Evolutionary conservation across 2,329 filamentous ascomycete species (phyloP), one percentile per base, ranked within the genome.

Genomic region (Monosporascus sp.): DNA sequence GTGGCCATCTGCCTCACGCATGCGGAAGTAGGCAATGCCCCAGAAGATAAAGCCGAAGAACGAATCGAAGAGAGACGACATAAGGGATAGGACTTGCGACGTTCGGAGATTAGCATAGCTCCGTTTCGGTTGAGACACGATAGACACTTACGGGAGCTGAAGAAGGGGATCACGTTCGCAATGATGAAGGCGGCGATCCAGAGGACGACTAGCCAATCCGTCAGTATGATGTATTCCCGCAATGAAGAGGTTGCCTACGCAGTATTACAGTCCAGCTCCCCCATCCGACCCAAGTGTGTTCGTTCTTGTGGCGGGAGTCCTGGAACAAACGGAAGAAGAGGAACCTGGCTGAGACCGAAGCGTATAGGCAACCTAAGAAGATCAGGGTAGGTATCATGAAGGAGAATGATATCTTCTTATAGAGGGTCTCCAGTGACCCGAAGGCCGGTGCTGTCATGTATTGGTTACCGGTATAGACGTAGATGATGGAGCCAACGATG

Each of bases 31-130:
- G 1, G 88, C 89, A 1, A 90, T 80, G 14, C 87, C 89, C 89
- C 89, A 97, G 77, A 96, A 97, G 66, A 96, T 96, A 77, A 96
- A 97, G 24, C 92, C 92, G 64, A 93, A 93, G 78, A 91, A 93
- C 51, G 88, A 93, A 72, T 96, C 90, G 66, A 96, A 96, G 1
- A 96, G 80, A 4, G 90, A 90, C n/a, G 85, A 88, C 86, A 91
- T 89, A 56, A 90, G 76, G 5, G 85, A 85, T n/a, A 85, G 71
- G 2, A 86, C 78, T 81, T 39, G 70, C 59, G 80, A 35, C 4
- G 5, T 35, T 35, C 2, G 4, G 31, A 35, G 9, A 14, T 35
- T 35, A 35, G 31, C 11, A 35, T 11, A 35, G 31, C 31, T 35
- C 27, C 31, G 31, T 35, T 31, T 31, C 31, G 31, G 31, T 5